Evolutionary conservation across 73 alveolate genomes (phyloP), one percentile per base, ranked within the genome.

Genomic region (Paramecium pentaurelia): DNA sequence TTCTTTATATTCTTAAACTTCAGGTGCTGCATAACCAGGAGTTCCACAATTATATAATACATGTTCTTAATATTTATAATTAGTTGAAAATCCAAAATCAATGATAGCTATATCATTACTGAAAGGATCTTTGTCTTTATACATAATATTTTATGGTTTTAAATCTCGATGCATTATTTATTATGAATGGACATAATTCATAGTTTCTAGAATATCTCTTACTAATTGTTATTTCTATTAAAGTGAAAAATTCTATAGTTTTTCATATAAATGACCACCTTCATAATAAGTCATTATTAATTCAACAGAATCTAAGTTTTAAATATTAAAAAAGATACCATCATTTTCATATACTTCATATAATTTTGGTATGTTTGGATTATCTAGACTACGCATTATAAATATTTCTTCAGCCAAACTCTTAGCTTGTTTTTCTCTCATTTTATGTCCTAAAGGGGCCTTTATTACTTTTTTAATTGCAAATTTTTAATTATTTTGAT

Each of bases 401-500:
- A 86, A 80, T 9, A 98, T 97, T 96, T 98, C 99, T 80, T 96
- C 95, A 93, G 96, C 93, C 20, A 98, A 96, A 68, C 96, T 64
- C 28, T 64, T 64, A 5, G 84, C 51, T 28, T 20, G 18, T 42
- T 49, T 80, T 20, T 80, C 91, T 49, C 77, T 45, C 44, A 32
- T 34, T 80, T 80, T 80, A 14, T 73, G 54, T 11, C 51, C 47
- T 12, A 32, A 64, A 32, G 84, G 84, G 2, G 47, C 47, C 28
- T 64, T 64, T 64, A 12, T 28, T 8, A 64, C 84, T 64, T 34
- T 64, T 34, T 64, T 64, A 12, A 64, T 32, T 64, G 84, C 84
- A 34, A 64, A 64, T 34, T 64, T 64, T 32, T 34, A 64, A 64
- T 28, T 12, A 28, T 64, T 34, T 64, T 64, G 51, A 28, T 28